Evolutionary conservation across 495 filamentous ascomycete genomes (phyloP), one percentile per base, ranked within the genome.

Genomic region (Talaromyces trachyspermus): DNA sequence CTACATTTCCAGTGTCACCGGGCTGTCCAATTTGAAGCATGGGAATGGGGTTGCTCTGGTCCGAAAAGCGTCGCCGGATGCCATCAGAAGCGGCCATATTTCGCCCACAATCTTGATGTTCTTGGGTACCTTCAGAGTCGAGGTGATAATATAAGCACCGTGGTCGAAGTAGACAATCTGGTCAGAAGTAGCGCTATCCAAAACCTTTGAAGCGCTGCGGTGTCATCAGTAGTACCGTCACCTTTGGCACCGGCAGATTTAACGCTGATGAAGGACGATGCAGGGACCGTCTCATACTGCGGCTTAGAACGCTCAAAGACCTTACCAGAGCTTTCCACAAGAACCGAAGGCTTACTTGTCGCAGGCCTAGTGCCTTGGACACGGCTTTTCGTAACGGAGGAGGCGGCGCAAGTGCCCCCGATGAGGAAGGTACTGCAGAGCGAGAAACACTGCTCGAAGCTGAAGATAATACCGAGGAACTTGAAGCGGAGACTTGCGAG

Each of bases 81-180:
- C 89, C 77, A 97, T 86, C 49, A 97, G 86, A 30, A 95, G 65
- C 15, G 91, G 81, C 84, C 85, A 92, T 54, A 89, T 80, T 62
- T 97, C 91, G 57, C 91, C 91, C n/a, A 84, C 83, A 58, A 97
- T 91, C 35, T 61, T 63, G 62, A 87, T 80, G 61, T 85, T 76
- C 59, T 78, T 79, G 38, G 91, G 91, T 3, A 97, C 75, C 59
- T 84, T 81, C 63, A 98, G 67, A 2, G 91, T 96, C 44, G 81
- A 75, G 37, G 85, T 86, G 57, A 98, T 72, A 15, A 95, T 65
- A 65, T 95, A 98, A 58, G 87, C 79, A 66, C 61, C 15, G 50
- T 73, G 55, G 62, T 94, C 87, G 59, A 98, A 94, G 74, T 86
- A 97, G 46, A 95, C 76, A 43, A 96, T 68, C 38, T 90, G 80